Base-by-base conservation (phyloP, 306 rosid species). In the Trifolium subterraneum region DNA sequence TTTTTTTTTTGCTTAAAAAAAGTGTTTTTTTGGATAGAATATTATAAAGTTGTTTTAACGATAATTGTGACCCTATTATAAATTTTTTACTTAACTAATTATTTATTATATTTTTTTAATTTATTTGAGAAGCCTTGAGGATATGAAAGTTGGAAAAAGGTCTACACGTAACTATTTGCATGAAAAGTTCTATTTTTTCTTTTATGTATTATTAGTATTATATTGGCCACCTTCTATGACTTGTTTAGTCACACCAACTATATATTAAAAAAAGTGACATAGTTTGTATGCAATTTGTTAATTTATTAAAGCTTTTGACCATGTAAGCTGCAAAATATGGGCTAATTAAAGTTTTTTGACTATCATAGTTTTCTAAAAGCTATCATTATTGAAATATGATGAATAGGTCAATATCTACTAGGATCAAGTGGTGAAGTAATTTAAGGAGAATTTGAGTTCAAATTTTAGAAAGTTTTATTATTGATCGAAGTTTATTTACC, bases 251-350 rank as follows among this genome's bases (percentile, higher is more conserved):
- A 31, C 58, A 31, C 72, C 41, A 47, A 13, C 20, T 2, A 75
- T 12, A 36, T 36, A 36, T 36, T 7, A 18, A 29, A 13, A 50
- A 58, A 80, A 2, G 5, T 65, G 36, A 59, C 33, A 6, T 25
- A 5, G 48, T 42, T 14, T 51, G 27, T 14, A 72, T 19, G 39
- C 38, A 14, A 29, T 1, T 29, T 9, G 10, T 27, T 31, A 8
- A 42, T 44, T 68, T 23, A 25, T 23, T 68, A 9, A 51, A 47
- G 68, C 38, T 71, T 29, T 83, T 79, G 82, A 76, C 79, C 39
- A 47, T 7, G 16, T 54, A 15, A 52, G 19, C 51, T 68, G 5
- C 42, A 76, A 63, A 76, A 3, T 19, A 36, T 48, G 51, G 38
- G 8, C 58, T 5, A 51, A 47, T 45, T 63, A 78, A 27, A 22